Percentiles rank a stretch among this genome's conserved stretches.
These are phyloP conservation scores for Dalbergia cochinchinensis DNA, from an alignment of 306 rosid species.

Conservation along the genomic window DNA sequence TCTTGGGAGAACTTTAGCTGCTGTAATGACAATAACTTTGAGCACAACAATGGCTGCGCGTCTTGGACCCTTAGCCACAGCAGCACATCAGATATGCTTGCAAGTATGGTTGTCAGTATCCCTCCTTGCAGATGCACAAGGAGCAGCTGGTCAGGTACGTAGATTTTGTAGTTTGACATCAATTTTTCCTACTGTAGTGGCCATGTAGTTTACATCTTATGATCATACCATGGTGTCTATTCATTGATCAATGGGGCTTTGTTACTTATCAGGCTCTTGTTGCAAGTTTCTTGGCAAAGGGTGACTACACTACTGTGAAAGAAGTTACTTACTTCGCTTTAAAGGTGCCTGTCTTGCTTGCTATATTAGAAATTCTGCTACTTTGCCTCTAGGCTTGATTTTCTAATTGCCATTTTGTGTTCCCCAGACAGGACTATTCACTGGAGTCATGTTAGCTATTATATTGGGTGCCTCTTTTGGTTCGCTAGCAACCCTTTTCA, in stretches of 20 bases:
- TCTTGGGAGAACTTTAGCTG: slow-evolving; percentile 37
- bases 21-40: slow-evolving; percentile 34
- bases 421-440: slow-evolving; percentile 26
- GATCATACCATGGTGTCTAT: not conserved
- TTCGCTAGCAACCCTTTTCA: slow-evolving; percentile 35
- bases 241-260: slow-evolving; percentile 5
- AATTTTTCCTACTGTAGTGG: not conserved
- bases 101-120: slow-evolving; percentile 40
- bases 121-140: slow-evolving; percentile 43
- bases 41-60: slow-evolving; percentile 42
- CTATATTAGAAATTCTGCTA: not conserved
- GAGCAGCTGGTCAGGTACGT: slow-evolving; percentile 34
- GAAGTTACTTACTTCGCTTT: slow-evolving; percentile 19
- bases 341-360: slow-evolving; percentile 4
- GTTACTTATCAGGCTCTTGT: slow-evolving; percentile 18
- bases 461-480: slow-evolving; percentile 36
- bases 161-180: not conserved
- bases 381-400: not conserved
- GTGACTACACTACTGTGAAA: slow-evolving; percentile 27
- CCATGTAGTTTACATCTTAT: not conserved
- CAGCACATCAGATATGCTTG: slow-evolving; percentile 41
- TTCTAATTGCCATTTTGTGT: not conserved
- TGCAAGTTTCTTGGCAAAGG: slow-evolving; percentile 36
- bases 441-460: slow-evolving; percentile 25
- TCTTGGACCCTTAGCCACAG: slow-evolving; percentile 36